Conservation (phyloP, 2,329 filamentous ascomycete genomes). For the Fusarium euwallaceae region DNA sequence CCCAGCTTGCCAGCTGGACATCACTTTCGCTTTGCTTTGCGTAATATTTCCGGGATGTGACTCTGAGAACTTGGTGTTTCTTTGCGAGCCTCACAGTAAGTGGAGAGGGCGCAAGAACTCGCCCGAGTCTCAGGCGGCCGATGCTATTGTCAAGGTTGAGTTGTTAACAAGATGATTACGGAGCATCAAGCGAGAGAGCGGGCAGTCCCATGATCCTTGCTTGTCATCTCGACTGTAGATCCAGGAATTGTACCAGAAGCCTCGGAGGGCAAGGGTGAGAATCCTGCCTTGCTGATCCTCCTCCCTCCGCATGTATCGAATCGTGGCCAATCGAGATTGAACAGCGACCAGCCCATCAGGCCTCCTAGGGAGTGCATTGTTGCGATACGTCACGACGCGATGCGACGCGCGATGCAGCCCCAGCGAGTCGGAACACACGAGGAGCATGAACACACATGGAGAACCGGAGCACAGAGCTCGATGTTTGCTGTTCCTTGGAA, state of each 20-base stretch:
- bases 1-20: constrained; percentile 4
- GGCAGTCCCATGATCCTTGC: constrained; percentile 38
- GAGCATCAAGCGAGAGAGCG: constrained; percentile 33
- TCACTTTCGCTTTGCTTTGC: constrained; percentile 10
- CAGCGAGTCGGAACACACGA: constrained; percentile 12
- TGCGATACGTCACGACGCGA: constrained; percentile 28
- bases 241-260: constrained; percentile 37
- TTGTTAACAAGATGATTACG: constrained; percentile 32
- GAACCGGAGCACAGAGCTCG: background rate
- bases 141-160: constrained; percentile 8
- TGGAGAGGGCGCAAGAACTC: constrained; percentile 30
- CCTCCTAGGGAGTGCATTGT: constrained; percentile 5
- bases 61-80: constrained; percentile 1
- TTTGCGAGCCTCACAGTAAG: background rate
- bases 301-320: constrained; percentile 29
- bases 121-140: constrained; percentile 22
- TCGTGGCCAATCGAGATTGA: constrained; percentile 33
- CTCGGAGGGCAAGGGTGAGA: constrained; percentile 30
- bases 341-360: background rate
- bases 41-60: constrained; percentile 2
- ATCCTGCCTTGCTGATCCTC: constrained; percentile 30
- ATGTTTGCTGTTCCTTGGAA: constrained; percentile 37
- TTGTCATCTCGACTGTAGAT: constrained; percentile 41
- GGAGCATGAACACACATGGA: constrained; percentile 12
- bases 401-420: constrained; percentile 11